Evolutionary conservation across 108 stramenopile genomes (phyloP).

Genomic region (Skeletonema marinoi): DNA sequence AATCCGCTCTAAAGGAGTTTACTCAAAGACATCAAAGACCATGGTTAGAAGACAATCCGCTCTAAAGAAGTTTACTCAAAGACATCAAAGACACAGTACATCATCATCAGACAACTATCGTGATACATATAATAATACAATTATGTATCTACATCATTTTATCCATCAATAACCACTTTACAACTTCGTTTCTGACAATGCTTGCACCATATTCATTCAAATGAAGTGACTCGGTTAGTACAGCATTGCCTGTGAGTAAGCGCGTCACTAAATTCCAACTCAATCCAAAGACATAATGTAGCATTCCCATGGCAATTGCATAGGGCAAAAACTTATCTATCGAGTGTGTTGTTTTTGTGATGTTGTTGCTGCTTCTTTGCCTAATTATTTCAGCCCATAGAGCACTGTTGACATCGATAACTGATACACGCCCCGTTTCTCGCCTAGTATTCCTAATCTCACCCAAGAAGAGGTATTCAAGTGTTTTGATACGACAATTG

Average conservation of each 20-base stretch:
- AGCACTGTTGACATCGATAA: constrained; percentile 7
- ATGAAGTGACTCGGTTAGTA: constrained; percentile 6
- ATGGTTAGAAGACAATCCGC: no score
- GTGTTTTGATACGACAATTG: constrained; percentile 2
- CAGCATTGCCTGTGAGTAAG: constrained; percentile 4
- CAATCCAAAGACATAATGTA: constrained; percentile 5
- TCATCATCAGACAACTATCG: no score
- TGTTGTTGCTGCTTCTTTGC: background rate
- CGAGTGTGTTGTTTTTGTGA: background rate
- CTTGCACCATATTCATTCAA: background rate
- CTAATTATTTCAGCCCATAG: background rate
- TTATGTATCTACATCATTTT: background rate
- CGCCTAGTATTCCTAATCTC: background rate
- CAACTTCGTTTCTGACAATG: background rate
- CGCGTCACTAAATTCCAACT: background rate
- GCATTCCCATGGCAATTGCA: background rate
- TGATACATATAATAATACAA: no score
- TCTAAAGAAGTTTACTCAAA: no score
- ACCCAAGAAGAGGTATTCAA: background rate
- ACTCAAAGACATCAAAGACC: no score
- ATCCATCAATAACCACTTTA: background rate
- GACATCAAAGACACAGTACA: no score
- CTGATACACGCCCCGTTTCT: constrained; percentile 1
- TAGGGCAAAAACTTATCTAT: background rate
- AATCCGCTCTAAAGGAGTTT: constrained; percentile 60